Conservation (phyloP, 2,329 filamentous ascomycete genomes). For the Paramyrothecium sp. region DNA sequence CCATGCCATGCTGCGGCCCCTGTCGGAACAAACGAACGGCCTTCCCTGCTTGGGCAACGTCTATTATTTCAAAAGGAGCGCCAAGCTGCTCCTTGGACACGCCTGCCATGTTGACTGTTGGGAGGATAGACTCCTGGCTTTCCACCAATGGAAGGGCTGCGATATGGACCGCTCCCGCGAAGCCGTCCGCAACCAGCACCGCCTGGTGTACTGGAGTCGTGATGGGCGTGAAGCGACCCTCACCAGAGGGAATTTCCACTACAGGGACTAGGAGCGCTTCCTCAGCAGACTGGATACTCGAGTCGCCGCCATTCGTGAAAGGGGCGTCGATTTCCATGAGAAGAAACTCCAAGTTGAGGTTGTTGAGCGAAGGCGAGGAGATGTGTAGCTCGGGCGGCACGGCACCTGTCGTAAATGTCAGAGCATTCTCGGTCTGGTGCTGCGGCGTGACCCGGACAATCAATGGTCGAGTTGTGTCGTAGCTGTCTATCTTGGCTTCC, state of each 20-base stretch:
- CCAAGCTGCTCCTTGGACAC: constrained; percentile 33
- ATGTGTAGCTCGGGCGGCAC: constrained; percentile 59
- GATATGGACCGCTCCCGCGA: constrained; percentile 63
- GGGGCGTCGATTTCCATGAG: constrained; percentile 50
- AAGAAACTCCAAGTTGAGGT: constrained; percentile 63
- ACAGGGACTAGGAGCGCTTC: constrained; percentile 74
- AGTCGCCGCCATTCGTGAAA: constrained; percentile 25
- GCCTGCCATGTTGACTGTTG: constrained; percentile 57
- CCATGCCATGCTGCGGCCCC: constrained; percentile 65
- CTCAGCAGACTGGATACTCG: constrained; percentile 42
- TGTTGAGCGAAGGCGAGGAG: constrained; percentile 60
- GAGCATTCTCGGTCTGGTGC: constrained; percentile 22
- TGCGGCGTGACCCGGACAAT: constrained; percentile 54
- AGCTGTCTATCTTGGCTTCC: constrained; percentile 60
- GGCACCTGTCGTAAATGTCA: constrained; percentile 25
- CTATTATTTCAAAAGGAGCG: constrained; percentile 55
- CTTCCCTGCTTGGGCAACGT: constrained; percentile 59
- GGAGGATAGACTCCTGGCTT: constrained; percentile 42
- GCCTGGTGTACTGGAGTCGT: constrained; percentile 83
- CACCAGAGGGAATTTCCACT: constrained; percentile 67
- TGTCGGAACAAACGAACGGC: constrained; percentile 68
- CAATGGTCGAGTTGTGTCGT: constrained; percentile 54
- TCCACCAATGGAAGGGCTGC: constrained; percentile 39
- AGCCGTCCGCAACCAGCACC: constrained; percentile 70
- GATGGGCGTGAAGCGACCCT: constrained; percentile 63